Percentiles rank a stretch among this genome's conserved stretches.
Conservation (phyloP, 2,329 filamentous ascomycete species). For the Zopfia rhizophila region DNA sequence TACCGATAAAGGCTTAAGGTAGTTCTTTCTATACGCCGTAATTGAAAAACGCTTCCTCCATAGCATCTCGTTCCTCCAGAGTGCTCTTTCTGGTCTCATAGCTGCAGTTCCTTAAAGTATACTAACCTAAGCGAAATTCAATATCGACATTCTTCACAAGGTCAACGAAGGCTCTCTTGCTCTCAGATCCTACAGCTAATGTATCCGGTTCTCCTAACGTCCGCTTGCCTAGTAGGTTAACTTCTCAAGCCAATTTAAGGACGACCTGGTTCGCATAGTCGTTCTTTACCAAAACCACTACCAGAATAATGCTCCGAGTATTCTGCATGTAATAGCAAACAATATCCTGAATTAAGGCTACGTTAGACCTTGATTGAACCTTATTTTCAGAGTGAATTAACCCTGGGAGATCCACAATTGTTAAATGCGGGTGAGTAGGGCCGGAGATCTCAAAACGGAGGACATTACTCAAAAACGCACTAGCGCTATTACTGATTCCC, state of each 20-base stretch:
- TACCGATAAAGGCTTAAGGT: constrained; percentile 46
- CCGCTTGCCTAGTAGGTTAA: too few relatives aligned
- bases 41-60: constrained; percentile 49
- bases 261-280: constrained; percentile 52
- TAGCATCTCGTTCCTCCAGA: constrained; percentile 47
- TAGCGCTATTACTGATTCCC: too few relatives aligned
- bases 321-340: constrained; percentile 65
- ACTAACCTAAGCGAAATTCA: too few relatives aligned
- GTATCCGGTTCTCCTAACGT: too few relatives aligned
- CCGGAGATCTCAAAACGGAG: constrained; percentile 26
- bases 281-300: constrained; percentile 51
- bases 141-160: too few relatives aligned
- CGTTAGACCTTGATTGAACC: constrained; percentile 20
- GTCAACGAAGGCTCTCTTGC: too few relatives aligned
- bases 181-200: too few relatives aligned
- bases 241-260: too few relatives aligned
- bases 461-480: too few relatives aligned
- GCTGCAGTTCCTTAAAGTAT: too few relatives aligned
- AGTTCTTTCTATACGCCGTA: constrained; percentile 19
- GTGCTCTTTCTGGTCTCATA: too few relatives aligned
- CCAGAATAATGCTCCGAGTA: constrained; percentile 66
- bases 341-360: constrained; percentile 42
- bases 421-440: constrained; percentile 22
- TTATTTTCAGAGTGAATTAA: constrained; percentile 41
- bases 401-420: constrained; percentile 46